Conservation (phyloP, 805 yeast genomes). For the Kazachstania africana region DNA sequence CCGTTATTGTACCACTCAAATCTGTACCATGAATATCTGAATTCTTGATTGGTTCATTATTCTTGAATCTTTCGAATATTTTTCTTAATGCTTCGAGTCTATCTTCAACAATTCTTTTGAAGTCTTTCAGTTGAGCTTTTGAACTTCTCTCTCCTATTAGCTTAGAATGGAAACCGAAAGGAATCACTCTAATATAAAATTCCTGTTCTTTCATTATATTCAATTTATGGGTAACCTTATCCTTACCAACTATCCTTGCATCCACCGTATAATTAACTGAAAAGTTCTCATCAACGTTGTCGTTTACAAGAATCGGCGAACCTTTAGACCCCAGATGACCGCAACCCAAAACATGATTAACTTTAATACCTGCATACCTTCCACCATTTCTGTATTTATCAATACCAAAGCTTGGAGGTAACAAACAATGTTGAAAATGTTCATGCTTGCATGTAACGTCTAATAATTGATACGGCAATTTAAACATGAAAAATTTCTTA, state of each 20-base stretch:
- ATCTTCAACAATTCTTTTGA: constrained; percentile 6
- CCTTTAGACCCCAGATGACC: constrained; percentile 41
- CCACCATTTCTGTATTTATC: constrained; percentile 20
- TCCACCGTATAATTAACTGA: constrained; percentile 42
- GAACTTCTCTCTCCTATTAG: constrained; percentile 6
- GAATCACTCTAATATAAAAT: constrained; percentile 19
- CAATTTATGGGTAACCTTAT: constrained; percentile 11
- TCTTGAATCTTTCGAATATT: constrained; percentile 7
- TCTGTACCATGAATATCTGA: constrained; percentile 19
- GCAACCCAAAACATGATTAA: constrained; percentile 37
- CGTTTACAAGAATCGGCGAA: constrained; percentile 40
- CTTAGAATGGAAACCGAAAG: constrained; percentile 15
- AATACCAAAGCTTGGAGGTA: constrained; percentile 34
- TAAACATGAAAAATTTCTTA: constrained; percentile 47
- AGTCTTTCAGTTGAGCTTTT: constrained; percentile 6
- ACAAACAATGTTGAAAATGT: constrained; percentile 18
- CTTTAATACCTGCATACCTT: constrained; percentile 13
- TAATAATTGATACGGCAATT: constrained; percentile 39
- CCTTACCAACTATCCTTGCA: constrained; percentile 42
- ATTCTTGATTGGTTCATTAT: constrained; percentile 7
- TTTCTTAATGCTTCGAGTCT: constrained; percentile 7
- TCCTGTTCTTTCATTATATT: constrained; percentile 13
- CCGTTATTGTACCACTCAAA: constrained; percentile 16
- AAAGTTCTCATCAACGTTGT: constrained; percentile 25
- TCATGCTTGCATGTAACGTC: constrained; percentile 41